Conservation (phyloP, 2,329 filamentous ascomycete genomes). For the Ciborinia camelliae region DNA sequence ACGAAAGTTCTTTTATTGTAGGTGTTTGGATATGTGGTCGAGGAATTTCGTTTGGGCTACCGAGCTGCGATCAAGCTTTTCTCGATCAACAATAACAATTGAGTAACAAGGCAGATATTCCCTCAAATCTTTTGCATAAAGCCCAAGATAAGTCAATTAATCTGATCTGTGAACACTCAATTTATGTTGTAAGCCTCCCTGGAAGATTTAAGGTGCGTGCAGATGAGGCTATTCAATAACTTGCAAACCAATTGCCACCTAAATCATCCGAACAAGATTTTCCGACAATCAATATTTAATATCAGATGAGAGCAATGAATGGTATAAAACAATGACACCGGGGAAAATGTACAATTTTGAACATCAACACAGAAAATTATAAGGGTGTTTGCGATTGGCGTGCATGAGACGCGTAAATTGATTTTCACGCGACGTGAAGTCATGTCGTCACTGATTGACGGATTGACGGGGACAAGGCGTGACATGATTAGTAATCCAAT, state of each 20-base stretch:
- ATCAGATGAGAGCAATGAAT: neutral
- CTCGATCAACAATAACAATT: neutral
- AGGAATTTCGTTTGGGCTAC: neutral
- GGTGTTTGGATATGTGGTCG: neutral
- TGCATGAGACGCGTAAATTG: conserved; percentile 14
- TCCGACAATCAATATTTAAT: neutral
- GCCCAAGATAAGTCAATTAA: neutral
- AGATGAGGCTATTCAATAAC: neutral
- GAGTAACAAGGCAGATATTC: neutral
- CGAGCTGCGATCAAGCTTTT: too few relatives aligned
- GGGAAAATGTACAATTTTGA: neutral
- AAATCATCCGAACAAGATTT: neutral
- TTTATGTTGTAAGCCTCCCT: too few relatives aligned
- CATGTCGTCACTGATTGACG: conserved; percentile 12
- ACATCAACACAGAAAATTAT: neutral
- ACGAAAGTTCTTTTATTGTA: neutral
- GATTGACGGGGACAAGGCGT: neutral
- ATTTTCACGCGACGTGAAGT: conserved; percentile 17
- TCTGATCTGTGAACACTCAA: neutral
- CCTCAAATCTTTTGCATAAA: neutral
- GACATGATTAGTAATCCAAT: neutral
- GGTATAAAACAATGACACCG: neutral
- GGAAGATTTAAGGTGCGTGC: neutral
- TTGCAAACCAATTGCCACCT: neutral
- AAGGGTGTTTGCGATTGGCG: neutral